phyloP scores from a whole-genome alignment of 2,329 filamentous ascomycete species.

The Alternaria ethzedia region DNA sequence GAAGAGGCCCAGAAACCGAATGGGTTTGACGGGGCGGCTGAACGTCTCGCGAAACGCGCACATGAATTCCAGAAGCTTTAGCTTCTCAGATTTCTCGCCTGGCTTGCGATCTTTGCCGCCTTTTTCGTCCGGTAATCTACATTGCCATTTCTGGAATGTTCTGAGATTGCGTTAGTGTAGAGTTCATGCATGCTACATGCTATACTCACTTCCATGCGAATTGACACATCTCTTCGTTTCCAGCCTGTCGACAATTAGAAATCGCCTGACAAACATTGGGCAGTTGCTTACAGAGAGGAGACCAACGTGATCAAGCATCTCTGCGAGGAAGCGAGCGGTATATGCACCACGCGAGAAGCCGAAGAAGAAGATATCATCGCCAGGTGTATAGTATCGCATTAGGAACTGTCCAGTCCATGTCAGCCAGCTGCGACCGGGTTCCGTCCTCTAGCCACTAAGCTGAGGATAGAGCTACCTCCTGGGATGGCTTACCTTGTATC shows the following conservation, averaged over 20 bases:
- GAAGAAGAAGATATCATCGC: conserved; percentile 57
- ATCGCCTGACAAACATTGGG: neutral
- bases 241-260: conserved; percentile 54
- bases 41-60: conserved; percentile 83
- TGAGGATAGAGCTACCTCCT: neutral
- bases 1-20: conserved; percentile 79
- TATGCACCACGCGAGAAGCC: conserved; percentile 60
- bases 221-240: conserved; percentile 83
- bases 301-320: conserved; percentile 85
- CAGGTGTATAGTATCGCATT: conserved; percentile 57
- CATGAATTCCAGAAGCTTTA: conserved; percentile 75
- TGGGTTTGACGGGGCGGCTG: conserved; percentile 73
- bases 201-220: conserved; percentile 74
- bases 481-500: conserved; percentile 73
- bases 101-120: conserved; percentile 38
- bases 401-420: conserved; percentile 44
- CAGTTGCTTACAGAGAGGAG: conserved; percentile 62
- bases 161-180: conserved; percentile 7
- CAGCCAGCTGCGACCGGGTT: neutral
- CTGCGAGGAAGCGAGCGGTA: conserved; percentile 64
- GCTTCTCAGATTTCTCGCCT: conserved; percentile 58
- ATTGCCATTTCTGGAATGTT: conserved; percentile 76
- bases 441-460: neutral
- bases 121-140: conserved; percentile 51
- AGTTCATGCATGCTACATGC: neutral